Conservation (phyloP, 2,329 filamentous ascomycete genomes). For the Fusarium nygamai region DNA sequence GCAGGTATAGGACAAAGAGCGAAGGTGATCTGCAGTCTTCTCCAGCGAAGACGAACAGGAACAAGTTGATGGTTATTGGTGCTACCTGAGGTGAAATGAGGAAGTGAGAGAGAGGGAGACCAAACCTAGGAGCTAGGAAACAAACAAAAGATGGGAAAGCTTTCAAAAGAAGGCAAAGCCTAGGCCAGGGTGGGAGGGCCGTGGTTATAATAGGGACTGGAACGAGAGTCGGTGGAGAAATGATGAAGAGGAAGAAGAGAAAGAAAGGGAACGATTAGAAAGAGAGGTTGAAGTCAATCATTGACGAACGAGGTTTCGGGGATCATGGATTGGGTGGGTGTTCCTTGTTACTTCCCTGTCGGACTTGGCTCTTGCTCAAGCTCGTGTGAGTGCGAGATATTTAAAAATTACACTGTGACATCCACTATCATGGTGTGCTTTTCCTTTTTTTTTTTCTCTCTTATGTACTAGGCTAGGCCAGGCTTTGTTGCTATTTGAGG, state of each 20-base stretch:
- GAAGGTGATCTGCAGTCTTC: constrained; percentile 35
- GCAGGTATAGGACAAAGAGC: constrained; percentile 31
- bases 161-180: constrained; percentile 18
- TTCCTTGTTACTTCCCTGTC: constrained; percentile 32
- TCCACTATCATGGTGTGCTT: not conserved
- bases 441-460: not conserved
- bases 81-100: constrained; percentile 19
- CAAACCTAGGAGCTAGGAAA: constrained; percentile 22
- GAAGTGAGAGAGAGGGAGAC: constrained; percentile 28
- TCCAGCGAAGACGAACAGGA: constrained; percentile 31
- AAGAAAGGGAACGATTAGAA: constrained; percentile 14
- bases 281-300: constrained; percentile 30
- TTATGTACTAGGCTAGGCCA: not conserved
- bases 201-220: constrained; percentile 41
- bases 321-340: constrained; percentile 33
- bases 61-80: constrained; percentile 11
- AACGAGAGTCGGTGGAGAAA: constrained; percentile 41
- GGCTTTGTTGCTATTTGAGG: constrained; percentile 19
- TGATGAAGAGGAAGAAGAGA: constrained; percentile 29
- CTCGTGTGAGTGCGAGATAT: constrained; percentile 20
- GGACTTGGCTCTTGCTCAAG: constrained; percentile 19
- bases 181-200: constrained; percentile 24
- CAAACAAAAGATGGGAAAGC: constrained; percentile 27
- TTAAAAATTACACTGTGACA: constrained; percentile 22
- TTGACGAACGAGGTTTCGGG: constrained; percentile 38